Conservation (phyloP, 768 basidiomycete species). For the Pulveroboletus frians region DNA sequence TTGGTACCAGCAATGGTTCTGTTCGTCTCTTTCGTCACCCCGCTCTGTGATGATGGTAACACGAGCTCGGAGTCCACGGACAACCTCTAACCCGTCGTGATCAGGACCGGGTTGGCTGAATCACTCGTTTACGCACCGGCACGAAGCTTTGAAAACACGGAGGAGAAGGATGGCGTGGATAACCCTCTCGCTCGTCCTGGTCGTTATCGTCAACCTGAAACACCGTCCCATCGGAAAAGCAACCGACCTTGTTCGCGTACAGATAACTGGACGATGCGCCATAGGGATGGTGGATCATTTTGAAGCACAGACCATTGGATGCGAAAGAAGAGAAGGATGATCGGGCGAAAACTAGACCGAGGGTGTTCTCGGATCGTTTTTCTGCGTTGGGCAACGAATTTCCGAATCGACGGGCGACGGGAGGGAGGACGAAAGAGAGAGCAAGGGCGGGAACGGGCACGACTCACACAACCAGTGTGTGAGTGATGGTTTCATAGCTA, state of each 20-base stretch:
- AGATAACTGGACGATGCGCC: conserved; percentile 25
- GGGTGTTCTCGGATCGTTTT: neutral
- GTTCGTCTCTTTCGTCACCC: conserved; percentile 6
- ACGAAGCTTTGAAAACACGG: conserved; percentile 26
- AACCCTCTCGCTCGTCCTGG: conserved; percentile 9
- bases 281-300: conserved; percentile 29
- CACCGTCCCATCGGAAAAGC: no score
- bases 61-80: conserved; percentile 23
- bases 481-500: no score
- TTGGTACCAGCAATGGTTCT: neutral
- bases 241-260: conserved; percentile 22
- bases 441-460: no score
- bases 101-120: neutral
- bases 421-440: no score
- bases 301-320: conserved; percentile 19
- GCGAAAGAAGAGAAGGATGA: conserved; percentile 1
- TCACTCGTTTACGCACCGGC: conserved; percentile 15
- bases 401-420: conserved; percentile 1
- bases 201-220: neutral
- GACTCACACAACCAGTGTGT: no score
- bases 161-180: conserved; percentile 3
- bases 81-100: conserved; percentile 18
- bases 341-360: neutral
- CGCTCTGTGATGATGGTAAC: conserved; percentile 8
- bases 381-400: neutral